Conservation (phyloP, 2,329 filamentous ascomycete species). For the Cadophora sp. region DNA sequence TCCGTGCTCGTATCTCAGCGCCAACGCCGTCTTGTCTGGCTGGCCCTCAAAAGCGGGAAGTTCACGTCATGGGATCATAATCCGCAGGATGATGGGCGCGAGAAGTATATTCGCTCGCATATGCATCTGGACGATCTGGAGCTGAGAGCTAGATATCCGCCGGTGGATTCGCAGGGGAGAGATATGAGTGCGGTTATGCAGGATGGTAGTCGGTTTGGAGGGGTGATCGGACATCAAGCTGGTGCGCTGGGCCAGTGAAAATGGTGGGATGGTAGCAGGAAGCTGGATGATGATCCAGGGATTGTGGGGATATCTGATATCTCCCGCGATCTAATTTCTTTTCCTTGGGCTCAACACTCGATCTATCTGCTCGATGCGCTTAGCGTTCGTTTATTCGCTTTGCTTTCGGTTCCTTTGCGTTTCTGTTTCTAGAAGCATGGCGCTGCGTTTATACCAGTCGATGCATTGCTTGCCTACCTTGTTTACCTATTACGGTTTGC, state of each 20-base stretch:
- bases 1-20: constrained; percentile 81
- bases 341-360: background rate
- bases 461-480: constrained; percentile 3
- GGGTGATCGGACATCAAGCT: constrained; percentile 28
- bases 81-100: constrained; percentile 71
- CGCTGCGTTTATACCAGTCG: constrained; percentile 15
- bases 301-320: background rate
- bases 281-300: too few relatives aligned
- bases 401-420: background rate
- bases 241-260: constrained; percentile 28
- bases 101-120: constrained; percentile 84
- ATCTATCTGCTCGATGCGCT: background rate
- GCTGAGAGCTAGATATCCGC: constrained; percentile 75
- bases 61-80: constrained; percentile 89
- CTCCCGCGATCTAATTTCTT: background rate
- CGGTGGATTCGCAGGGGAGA: constrained; percentile 55
- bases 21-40: constrained; percentile 79
- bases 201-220: constrained; percentile 14
- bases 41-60: constrained; percentile 75
- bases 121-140: constrained; percentile 83
- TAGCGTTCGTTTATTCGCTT: background rate
- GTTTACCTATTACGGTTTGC: background rate
- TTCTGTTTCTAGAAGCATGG: background rate
- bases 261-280: background rate
- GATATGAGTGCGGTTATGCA: constrained; percentile 15